Evolutionary conservation across 2,329 filamentous ascomycete genomes (phyloP).

Genomic region (Fusarium tuaranense): DNA sequence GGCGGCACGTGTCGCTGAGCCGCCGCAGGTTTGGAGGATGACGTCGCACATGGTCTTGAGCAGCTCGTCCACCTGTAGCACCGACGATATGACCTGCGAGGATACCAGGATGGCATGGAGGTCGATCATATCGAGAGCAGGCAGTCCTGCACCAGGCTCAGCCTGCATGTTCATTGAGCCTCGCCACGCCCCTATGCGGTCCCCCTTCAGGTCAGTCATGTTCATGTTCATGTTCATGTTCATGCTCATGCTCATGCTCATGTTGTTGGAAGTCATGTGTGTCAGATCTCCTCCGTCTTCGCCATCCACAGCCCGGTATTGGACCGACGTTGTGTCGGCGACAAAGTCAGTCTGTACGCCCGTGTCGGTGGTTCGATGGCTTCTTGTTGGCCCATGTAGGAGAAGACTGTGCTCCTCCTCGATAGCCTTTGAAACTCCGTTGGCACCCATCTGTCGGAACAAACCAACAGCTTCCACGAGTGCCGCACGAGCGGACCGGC

Average conservation of each 20-base stretch:
- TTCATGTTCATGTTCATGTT: constrained; percentile 46
- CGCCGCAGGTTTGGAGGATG: constrained; percentile 81
- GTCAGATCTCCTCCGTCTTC: constrained; percentile 57
- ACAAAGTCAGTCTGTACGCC: constrained; percentile 79
- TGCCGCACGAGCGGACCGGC: constrained; percentile 76
- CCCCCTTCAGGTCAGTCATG: constrained; percentile 65
- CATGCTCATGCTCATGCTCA: constrained; percentile 43
- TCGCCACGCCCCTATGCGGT: constrained; percentile 72
- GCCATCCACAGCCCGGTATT: constrained; percentile 61
- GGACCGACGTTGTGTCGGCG: constrained; percentile 64
- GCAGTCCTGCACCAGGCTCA: constrained; percentile 72
- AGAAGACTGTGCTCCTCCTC: constrained; percentile 76
- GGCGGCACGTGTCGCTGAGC: constrained; percentile 76
- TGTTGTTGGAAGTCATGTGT: constrained; percentile 56
- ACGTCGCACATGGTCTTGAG: constrained; percentile 86
- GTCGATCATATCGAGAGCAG: constrained; percentile 86
- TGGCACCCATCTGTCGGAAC: constrained; percentile 76
- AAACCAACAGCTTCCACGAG: constrained; percentile 75
- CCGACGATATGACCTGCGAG: constrained; percentile 83
- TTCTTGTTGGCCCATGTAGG: constrained; percentile 70
- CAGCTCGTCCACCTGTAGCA: constrained; percentile 79
- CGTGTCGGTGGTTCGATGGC: constrained; percentile 69
- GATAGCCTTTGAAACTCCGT: constrained; percentile 75
- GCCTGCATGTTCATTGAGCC: constrained; percentile 67
- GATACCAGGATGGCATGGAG: constrained; percentile 82